A percentile compares a stretch with the other conserved stretches of the same genome.
These are phyloP conservation scores for Boletellus sp. DNA, from an alignment of 768 basidiomycete species.

Conservation along the genomic window DNA sequence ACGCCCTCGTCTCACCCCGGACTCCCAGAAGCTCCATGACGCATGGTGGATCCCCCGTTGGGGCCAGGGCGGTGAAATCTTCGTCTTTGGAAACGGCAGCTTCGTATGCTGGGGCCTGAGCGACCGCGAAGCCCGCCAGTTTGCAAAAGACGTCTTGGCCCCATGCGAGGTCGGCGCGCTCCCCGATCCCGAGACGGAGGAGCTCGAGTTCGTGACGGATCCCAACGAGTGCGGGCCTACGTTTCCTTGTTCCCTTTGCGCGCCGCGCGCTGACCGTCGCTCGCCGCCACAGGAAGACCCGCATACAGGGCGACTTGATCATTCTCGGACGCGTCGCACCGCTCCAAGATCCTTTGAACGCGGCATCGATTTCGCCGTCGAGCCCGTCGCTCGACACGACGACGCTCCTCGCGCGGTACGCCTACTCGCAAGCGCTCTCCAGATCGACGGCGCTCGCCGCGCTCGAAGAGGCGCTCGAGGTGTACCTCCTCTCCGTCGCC, in stretches of 20 bases:
- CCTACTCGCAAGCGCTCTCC: constrained; percentile 87
- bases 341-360: constrained; percentile 49
- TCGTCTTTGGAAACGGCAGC: constrained; percentile 84
- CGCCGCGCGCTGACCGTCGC: too few relatives aligned
- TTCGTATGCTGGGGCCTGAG: constrained; percentile 89
- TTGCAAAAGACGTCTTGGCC: constrained; percentile 59
- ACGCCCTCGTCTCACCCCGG: constrained; percentile 50
- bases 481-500: constrained; percentile 80
- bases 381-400: constrained; percentile 59
- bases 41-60: constrained; percentile 78
- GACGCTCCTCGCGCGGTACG: constrained; percentile 82
- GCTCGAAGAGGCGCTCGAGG: constrained; percentile 80
- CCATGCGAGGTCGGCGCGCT: constrained; percentile 63
- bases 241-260: too few relatives aligned
- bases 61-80: constrained; percentile 74
- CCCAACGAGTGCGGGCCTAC: constrained; percentile 61
- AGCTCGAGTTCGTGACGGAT: constrained; percentile 90
- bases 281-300: constrained; percentile 70
- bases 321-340: constrained; percentile 73
- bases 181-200: constrained; percentile 75
- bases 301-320: constrained; percentile 88
- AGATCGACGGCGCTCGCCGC: constrained; percentile 85
- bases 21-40: constrained; percentile 64
- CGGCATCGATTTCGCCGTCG: constrained; percentile 43
- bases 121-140: constrained; percentile 68